Conservation (phyloP, 768 basidiomycete genomes). For the Psilocybe cyanescens region DNA sequence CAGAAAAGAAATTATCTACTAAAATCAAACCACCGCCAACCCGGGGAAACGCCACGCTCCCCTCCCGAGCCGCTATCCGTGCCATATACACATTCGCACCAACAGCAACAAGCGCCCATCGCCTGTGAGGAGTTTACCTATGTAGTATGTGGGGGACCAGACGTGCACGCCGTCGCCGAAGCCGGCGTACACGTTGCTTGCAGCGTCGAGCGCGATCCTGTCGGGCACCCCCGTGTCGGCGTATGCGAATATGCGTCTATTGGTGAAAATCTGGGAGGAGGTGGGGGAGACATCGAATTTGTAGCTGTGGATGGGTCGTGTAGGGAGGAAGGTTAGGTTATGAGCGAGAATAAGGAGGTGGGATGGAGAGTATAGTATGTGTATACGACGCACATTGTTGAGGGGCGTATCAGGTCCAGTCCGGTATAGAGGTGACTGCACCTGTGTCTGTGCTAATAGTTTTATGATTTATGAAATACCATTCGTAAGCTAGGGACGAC, state of each 20-base stretch:
- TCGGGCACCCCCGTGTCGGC: constrained; percentile 66
- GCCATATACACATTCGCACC: neutral
- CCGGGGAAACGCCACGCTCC: constrained; percentile 20
- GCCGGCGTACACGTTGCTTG: constrained; percentile 44
- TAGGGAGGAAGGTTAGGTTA: neutral
- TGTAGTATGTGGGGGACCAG: neutral
- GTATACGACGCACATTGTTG: constrained; percentile 59
- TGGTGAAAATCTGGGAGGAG: constrained; percentile 48
- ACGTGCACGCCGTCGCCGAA: neutral
- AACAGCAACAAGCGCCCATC: constrained; percentile 6
- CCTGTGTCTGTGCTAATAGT: constrained; percentile 54
- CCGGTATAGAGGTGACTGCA: constrained; percentile 41
- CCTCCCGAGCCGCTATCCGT: constrained; percentile 1
- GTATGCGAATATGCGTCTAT: constrained; percentile 70
- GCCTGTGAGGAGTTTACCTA: constrained; percentile 6
- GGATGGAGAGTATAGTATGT: neutral
- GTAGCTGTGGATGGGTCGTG: constrained; percentile 44
- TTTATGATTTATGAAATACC: neutral
- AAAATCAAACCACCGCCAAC: no score
- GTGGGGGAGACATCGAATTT: constrained; percentile 64
- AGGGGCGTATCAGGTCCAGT: constrained; percentile 56
- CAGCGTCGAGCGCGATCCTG: constrained; percentile 63
- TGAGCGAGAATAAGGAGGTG: neutral
- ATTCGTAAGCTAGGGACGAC: neutral
- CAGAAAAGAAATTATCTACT: no score